These are phyloP conservation scores for Cytospora piceicola DNA, from an alignment of 2,329 filamentous ascomycete genomes.

Conservation along the genomic window DNA sequence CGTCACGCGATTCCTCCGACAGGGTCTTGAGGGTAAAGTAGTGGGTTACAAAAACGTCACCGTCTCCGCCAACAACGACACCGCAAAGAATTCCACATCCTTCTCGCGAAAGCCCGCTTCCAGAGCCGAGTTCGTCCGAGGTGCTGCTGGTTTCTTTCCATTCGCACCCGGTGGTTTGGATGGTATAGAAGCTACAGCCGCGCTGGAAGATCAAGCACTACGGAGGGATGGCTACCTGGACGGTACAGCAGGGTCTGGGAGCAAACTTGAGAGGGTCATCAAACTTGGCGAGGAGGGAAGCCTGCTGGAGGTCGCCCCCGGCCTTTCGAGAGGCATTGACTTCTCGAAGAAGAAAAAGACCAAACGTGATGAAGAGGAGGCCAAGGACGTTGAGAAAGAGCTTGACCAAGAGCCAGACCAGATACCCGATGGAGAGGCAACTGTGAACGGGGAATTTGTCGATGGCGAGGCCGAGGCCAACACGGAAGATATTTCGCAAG, in stretches of 20 bases:
- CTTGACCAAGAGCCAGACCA: constrained; percentile 53
- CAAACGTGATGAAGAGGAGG: constrained; percentile 61
- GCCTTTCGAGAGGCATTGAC: constrained; percentile 77
- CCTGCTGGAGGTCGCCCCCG: constrained; percentile 80
- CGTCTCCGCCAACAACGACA: constrained; percentile 84
- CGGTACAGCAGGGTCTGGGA: constrained; percentile 47
- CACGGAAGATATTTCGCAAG: constrained; percentile 41
- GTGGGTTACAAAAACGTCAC: constrained; percentile 95
- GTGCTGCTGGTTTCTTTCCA: constrained; percentile 90
- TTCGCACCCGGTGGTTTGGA: constrained; percentile 92
- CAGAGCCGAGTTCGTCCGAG: constrained; percentile 87
- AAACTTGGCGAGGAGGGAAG: constrained; percentile 78
- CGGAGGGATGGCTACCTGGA: constrained; percentile 50
- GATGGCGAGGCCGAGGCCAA: constrained; percentile 26
- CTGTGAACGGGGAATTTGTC: constrained; percentile 32
- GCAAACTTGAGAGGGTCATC: constrained; percentile 81
- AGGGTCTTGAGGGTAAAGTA: constrained; percentile 89
- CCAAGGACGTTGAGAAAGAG: constrained; percentile 70
- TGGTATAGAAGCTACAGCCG: constrained; percentile 81
- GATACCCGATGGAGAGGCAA: constrained; percentile 39
- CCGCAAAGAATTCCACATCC: constrained; percentile 93
- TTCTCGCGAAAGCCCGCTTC: constrained; percentile 83
- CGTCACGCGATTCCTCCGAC: constrained; percentile 88
- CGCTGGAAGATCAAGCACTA: constrained; percentile 76
- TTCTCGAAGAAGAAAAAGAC: constrained; percentile 65